Conservation (phyloP, 208 protist genomes). For the Wallacemonas sp. region DNA sequence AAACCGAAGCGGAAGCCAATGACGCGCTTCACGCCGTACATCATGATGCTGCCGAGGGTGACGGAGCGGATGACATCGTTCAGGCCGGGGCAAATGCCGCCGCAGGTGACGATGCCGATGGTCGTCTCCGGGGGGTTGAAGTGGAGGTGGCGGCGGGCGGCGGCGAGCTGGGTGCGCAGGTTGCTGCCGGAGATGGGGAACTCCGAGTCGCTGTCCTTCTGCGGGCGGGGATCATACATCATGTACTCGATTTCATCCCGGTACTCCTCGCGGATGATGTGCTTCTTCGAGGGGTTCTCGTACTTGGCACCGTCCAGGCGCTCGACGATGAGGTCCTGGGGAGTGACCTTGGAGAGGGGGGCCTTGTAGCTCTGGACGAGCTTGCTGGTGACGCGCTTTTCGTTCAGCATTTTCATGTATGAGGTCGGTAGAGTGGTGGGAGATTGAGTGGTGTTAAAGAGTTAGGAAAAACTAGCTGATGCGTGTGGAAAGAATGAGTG, state of each 20-base stretch:
- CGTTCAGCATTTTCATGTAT: slow-evolving; percentile 25
- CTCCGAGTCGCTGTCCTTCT: slow-evolving; percentile 47
- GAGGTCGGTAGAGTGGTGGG: not conserved
- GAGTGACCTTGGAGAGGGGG: slow-evolving; percentile 54
- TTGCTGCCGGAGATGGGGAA: slow-evolving; percentile 73
- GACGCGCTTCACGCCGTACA: slow-evolving; percentile 91
- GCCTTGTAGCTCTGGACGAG: slow-evolving; percentile 52
- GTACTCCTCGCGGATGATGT: slow-evolving; percentile 71
- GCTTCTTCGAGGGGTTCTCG: slow-evolving; percentile 83
- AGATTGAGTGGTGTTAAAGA: no score
- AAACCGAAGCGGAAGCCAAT: slow-evolving; percentile 93
- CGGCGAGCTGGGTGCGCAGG: slow-evolving; percentile 78
- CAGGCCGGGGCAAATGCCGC: slow-evolving; percentile 95
- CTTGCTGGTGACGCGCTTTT: slow-evolving; percentile 36
- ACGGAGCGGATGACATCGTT: slow-evolving; percentile 95
- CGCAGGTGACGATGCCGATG: slow-evolving; percentile 95
- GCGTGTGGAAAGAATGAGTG: not conserved
- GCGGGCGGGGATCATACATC: slow-evolving; percentile 87
- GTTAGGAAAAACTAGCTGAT: slow-evolving; percentile 7
- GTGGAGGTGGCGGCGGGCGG: slow-evolving; percentile 81
- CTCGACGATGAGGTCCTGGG: slow-evolving; percentile 77
- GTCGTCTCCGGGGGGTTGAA: slow-evolving; percentile 88
- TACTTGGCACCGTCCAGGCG: slow-evolving; percentile 73
- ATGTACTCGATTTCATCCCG: slow-evolving; percentile 80
- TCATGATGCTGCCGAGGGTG: slow-evolving; percentile 65